Evolutionary conservation across 805 yeast species (phyloP).

Genomic region (Lipomyces sp.): DNA sequence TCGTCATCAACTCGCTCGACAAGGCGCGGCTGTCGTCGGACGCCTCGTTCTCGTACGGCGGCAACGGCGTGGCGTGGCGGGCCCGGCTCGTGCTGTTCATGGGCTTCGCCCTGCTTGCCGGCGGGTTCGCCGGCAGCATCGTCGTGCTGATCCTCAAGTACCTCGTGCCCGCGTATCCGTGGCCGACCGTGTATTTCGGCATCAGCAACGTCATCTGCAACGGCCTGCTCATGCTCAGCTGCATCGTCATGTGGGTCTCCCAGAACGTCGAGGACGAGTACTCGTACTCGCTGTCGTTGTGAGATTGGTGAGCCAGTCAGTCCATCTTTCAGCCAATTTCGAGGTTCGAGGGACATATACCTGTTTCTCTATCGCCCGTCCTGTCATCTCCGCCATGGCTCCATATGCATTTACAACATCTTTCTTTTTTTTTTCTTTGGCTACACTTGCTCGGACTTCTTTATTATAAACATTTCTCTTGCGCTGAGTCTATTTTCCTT

Average conservation of each 20-base stretch:
- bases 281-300: slow-evolving; percentile 82
- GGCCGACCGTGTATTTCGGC: slow-evolving; percentile 95
- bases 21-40: slow-evolving; percentile 51
- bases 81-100: slow-evolving; percentile 85
- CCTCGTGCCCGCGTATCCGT: slow-evolving; percentile 67
- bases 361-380: too few relatives aligned
- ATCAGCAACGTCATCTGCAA: slow-evolving; percentile 80
- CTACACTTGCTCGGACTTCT: too few relatives aligned
- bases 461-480: too few relatives aligned
- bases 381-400: too few relatives aligned
- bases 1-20: slow-evolving; percentile 63
- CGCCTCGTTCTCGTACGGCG: slow-evolving; percentile 42
- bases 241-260: slow-evolving; percentile 86
- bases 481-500: too few relatives aligned
- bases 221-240: slow-evolving; percentile 77
- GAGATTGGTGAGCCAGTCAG: too few relatives aligned
- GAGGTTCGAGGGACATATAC: too few relatives aligned
- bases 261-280: slow-evolving; percentile 96
- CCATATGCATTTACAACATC: too few relatives aligned
- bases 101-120: slow-evolving; percentile 90
- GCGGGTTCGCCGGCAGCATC: slow-evolving; percentile 89
- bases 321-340: too few relatives aligned
- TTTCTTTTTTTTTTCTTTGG: too few relatives aligned
- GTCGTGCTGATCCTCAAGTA: slow-evolving; percentile 85
- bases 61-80: slow-evolving; percentile 72